Evolutionary conservation across 2,329 filamentous ascomycete genomes (phyloP), one percentile per base, ranked within the genome.

Genomic region (Alternaria solani): DNA sequence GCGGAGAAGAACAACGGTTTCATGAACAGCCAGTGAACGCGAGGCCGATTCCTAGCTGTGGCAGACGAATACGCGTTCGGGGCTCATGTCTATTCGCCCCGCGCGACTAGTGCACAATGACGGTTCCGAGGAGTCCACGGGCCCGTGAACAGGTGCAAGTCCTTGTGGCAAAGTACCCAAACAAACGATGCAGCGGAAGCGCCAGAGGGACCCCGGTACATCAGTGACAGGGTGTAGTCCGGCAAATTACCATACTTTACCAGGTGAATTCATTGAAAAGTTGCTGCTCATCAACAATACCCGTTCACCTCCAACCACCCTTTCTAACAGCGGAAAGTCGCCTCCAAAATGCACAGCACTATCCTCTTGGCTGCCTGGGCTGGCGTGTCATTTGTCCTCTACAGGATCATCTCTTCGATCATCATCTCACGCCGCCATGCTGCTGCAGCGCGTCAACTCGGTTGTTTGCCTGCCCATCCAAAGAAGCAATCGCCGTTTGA

Each of bases 381-480:
- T 11, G 39, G 73, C 32, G 39, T 71, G 7, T 59, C 73, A 25
- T 81, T 77, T 61, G 47, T 74, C 26, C 16, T 76, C 25, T 78
- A 73, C 68, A 72, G 66, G 41, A 59, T 74, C 5, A 53, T 75
- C 39, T 66, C 72, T 42, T 71, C 69, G 47, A 55, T 72, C 55
- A 62, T 64, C 49, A 61, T 55, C 23, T 67, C 69, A 7, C 75
- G 79, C 18, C 72, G 78, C 34, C 72, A 76, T 36, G 62, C 76
- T 28, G 72, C 69, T 36, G 70, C 68, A 30, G 76, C 75, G 12
- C 76, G 82, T 62, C 56, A 59, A 39, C 62, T 74, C 8, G 82
- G 83, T 18, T 86, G 85, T 66, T 73, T 82, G 41, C 77, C 78
- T 2, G 74, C 80, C 2, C 66, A 76, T 16, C 62, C 70, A 7